Base-by-base conservation (phyloP, 768 basidiomycete species). In the Pleurotus cornucopiae region DNA sequence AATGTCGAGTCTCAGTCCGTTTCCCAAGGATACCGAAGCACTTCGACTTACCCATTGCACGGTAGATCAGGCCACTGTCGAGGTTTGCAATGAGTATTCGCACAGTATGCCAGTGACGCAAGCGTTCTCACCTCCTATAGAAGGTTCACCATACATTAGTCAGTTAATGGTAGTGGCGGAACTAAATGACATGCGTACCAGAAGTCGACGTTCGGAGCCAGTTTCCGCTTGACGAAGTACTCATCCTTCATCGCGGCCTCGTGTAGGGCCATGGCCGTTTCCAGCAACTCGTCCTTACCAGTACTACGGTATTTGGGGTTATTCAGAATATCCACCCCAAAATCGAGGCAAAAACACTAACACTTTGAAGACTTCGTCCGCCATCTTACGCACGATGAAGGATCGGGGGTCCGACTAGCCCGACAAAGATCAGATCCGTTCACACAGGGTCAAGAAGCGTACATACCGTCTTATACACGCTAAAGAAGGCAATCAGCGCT, bases 141-240 rank as follows among this genome's bases (percentile, higher is more conserved):
- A 34, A 34, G 30, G 30, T 11, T 9, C 30, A 34, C 30, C 30
- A 34, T 34, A 7, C 30, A 34, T 34, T 7, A 3, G 9, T 34
- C 30, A 34, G 30, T 34, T 34, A 11, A 34, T 34, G 30, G 2
- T 11, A 34, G 30, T 9, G 11, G 30, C 30, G 30, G 30, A 34
- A 34, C 30, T 34, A 34, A 34, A 34, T 11, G 30, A 34, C 30
- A 34, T 34, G 69, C 83, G 64, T 67, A 89, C 89, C 89, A 92
- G 68, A 92, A 94, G 70, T 94, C 93, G 21, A 95, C 94, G 67
- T 96, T 96, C 1, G 94, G 93, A 14, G 88, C 89, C 12, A 96
- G 75, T 64, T 81, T 86, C 30, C 94, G 79, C 57, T 83, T 83
- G 60, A 88, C 79, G 63, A 95, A 96, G 70, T 92, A 96, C 30